These are phyloP conservation scores for Scheffersomyces amazonensis DNA, from an alignment of 805 yeast species.

Conservation along the genomic window DNA sequence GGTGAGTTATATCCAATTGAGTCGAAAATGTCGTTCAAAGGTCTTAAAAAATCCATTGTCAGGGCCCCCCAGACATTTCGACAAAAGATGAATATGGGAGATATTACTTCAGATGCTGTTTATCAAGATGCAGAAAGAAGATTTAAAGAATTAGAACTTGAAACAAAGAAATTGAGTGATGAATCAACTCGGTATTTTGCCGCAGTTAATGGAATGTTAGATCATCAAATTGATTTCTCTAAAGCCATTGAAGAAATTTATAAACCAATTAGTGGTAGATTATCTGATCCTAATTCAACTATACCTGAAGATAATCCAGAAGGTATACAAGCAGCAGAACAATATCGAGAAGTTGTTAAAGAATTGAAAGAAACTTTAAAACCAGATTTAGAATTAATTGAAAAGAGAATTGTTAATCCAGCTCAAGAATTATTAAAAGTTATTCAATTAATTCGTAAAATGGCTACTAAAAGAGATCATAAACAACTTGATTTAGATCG, in stretches of 20 bases:
- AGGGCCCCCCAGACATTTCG: constrained; percentile 91
- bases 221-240: constrained; percentile 92
- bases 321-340: constrained; percentile 92
- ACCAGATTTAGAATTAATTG: constrained; percentile 92
- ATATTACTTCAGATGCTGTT: constrained; percentile 66
- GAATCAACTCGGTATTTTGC: constrained; percentile 87
- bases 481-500: constrained; percentile 94
- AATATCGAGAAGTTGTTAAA: constrained; percentile 80
- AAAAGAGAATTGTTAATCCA: constrained; percentile 83
- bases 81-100: constrained; percentile 86
- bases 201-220: constrained; percentile 92
- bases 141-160: constrained; percentile 85
- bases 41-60: constrained; percentile 72
- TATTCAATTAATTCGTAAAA: constrained; percentile 80
- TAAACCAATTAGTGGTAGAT: constrained; percentile 91
- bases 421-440: constrained; percentile 86
- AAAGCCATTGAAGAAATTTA: constrained; percentile 93
- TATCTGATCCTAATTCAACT: constrained; percentile 83
- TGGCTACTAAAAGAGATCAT: constrained; percentile 94
- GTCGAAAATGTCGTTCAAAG: constrained; percentile 75
- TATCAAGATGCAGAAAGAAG: constrained; percentile 95
- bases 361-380: constrained; percentile 82
- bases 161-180: constrained; percentile 83
- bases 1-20: too few relatives aligned
- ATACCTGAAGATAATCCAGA: constrained; percentile 94